Evolutionary conservation across 1,284 basidiomycete species (phyloP), one percentile per base, ranked within the genome.

Genomic region (Cutaneotrichosporon curvatum): DNA sequence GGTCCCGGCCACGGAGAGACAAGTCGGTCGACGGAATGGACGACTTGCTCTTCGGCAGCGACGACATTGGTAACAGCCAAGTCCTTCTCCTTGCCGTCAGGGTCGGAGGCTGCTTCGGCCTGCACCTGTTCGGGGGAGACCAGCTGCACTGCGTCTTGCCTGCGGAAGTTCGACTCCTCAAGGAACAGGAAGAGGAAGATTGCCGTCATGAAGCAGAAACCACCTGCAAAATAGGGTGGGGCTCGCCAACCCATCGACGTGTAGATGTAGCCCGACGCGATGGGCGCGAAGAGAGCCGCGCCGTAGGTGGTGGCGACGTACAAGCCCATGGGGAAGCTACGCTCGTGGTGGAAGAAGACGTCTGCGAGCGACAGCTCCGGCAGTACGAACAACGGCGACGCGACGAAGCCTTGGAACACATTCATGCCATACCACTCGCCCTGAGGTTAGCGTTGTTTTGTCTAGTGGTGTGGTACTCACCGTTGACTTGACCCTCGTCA

Each of bases 341-440:
- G 49, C 45, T 62, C 60, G 35, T 62, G 60, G 37, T 56, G 45
- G 41, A 62, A 62, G 48, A 55, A 58, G 4, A 54, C 48, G 45
- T 61, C 59, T 6, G 58, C 54, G 19, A 62, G 53, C 3, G 53
- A 53, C 3, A 55, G 51, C 31, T 63, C 61, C 3, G 56, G 53
- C 19, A 54, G 36, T 1, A 57, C 51, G 19, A 60, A 60, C 4
- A 54, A 51, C 3, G 61, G 61, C 21, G 51, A 51, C 3, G 43
- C 34, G 7, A 52, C 45, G n/a, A 61, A 39, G 6, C 61, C 58
- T 34, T 55, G 43, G 10, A 46, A 44, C 9, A 44, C 25, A 8
- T 37, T 30, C n/a, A 34, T 25, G 15, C 35, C 42, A 23, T 37
- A 37, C 34, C 34, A 44, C 35, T 44, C 42, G 19, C 42, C 35